Conservation (phyloP, 148 eudicot species). For the Fallopia convolvulus region DNA sequence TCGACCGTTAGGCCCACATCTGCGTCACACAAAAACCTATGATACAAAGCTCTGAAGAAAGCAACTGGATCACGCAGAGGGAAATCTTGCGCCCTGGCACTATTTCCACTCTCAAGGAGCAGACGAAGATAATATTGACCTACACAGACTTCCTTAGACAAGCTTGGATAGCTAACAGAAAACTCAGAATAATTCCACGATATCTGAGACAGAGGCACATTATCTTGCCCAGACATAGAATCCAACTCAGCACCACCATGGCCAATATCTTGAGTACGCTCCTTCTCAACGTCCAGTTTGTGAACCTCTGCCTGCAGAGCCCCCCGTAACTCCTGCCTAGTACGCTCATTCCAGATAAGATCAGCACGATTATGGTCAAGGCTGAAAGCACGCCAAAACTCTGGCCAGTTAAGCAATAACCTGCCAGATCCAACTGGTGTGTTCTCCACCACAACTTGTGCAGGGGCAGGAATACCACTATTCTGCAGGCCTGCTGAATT, state of each 20-base stretch:
- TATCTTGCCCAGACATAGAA: slow-evolving; percentile 42
- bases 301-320: slow-evolving; percentile 94
- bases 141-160: slow-evolving; percentile 98
- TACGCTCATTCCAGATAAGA: slow-evolving; percentile 97
- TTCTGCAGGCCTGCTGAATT: slow-evolving; percentile 32
- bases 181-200: slow-evolving; percentile 97
- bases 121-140: slow-evolving; percentile 94
- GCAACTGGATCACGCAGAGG: slow-evolving; percentile 97
- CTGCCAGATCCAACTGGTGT: slow-evolving; percentile 93
- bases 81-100: slow-evolving; percentile 81
- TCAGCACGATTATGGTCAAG: slow-evolving; percentile 99
- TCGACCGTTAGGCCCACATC: slow-evolving; percentile 88
- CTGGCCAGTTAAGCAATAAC: slow-evolving; percentile 92
- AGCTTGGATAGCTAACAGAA: slow-evolving; percentile 76
- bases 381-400: slow-evolving; percentile 96
- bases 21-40: slow-evolving; percentile 93
- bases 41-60: slow-evolving; percentile 93
- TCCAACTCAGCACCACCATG: slow-evolving; percentile 52
- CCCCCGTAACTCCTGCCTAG: slow-evolving; percentile 86
- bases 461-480: slow-evolving; percentile 73
- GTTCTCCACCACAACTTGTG: slow-evolving; percentile 89
- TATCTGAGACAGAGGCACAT: slow-evolving; percentile 77
- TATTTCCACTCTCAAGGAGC: slow-evolving; percentile 86
- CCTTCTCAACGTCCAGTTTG: slow-evolving; percentile 89
- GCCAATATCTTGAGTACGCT: slow-evolving; percentile 88